These are phyloP conservation scores for Eremomyces bilateralis DNA, from an alignment of 495 filamentous ascomycete species.

Conservation along the genomic window DNA sequence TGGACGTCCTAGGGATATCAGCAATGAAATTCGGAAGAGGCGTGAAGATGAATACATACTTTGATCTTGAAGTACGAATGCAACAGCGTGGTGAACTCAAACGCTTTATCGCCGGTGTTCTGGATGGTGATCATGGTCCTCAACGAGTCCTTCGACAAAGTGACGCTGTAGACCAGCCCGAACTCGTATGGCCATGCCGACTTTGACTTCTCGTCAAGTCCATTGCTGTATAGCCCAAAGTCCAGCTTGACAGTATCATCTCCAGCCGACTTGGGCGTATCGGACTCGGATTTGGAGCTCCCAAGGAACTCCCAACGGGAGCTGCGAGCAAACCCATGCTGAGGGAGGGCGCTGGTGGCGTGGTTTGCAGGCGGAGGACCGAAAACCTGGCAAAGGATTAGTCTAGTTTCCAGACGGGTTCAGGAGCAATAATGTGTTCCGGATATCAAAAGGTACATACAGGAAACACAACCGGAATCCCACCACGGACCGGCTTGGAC, in stretches of 20 bases:
- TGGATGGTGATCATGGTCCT: constrained; percentile 68
- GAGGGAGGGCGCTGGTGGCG: constrained; percentile 51
- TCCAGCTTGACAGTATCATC: constrained; percentile 69
- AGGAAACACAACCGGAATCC: constrained; percentile 90
- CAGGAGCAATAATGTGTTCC: background rate
- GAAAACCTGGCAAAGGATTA: constrained; percentile 44
- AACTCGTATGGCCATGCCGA: constrained; percentile 66
- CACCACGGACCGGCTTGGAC: constrained; percentile 44
- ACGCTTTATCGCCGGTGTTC: constrained; percentile 60
- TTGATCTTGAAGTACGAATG: constrained; percentile 74
- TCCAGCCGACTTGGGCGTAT: constrained; percentile 17
- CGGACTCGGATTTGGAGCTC: constrained; percentile 38
- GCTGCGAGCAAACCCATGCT: constrained; percentile 91
- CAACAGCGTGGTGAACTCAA: constrained; percentile 79
- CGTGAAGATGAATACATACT: constrained; percentile 26
- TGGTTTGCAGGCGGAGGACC: constrained; percentile 56
- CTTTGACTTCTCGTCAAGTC: constrained; percentile 39
- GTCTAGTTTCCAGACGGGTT: background rate
- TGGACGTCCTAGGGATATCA: constrained; percentile 28
- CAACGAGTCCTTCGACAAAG: constrained; percentile 47
- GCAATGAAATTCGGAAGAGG: background rate
- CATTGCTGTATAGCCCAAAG: constrained; percentile 62
- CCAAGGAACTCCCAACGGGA: constrained; percentile 57
- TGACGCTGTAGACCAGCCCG: constrained; percentile 80
- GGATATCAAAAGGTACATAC: constrained; percentile 26